Evolutionary conservation across 768 basidiomycete genomes (phyloP), one percentile per base, ranked within the genome.

Genomic region (Tylopilus plumbeoviolaceoides): DNA sequence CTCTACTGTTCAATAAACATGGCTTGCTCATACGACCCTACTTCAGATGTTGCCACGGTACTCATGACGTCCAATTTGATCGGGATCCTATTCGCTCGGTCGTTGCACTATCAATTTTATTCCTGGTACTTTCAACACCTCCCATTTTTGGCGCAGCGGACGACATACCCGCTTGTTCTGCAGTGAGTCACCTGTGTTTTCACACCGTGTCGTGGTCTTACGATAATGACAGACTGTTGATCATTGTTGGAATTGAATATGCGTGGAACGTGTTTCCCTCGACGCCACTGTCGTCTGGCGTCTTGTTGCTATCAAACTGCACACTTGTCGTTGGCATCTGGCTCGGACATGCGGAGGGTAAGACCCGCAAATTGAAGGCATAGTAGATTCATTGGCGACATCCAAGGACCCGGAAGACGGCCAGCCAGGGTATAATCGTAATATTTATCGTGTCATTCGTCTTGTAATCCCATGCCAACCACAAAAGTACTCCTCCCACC

Each of bases 91-190:
- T 97, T 91, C 66, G 91, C 97, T 20, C 83, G 97, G 18, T 98
- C 95, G 10, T 73, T 99, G 41, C 97, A 99, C 66, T 98, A 98
- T 66, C 97, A 99, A 60, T 99, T 99, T 70, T 97, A 97, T 68
- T 85, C 90, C 6, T 99, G 97, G 97, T 98, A 98, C 66, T 91
- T 87, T 10, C 87, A 90, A 51, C 91, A 95, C 61, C 68, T 95
- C 31, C 92, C 95, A 1, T 85, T 95, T 64, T 69, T 98, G 27
- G 73, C 82, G 4, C 94, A 84, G 79, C 83, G 83, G 64, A 86
- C 88, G 5, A 76, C 71, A 48, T 89, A 81, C 66, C 87, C 87
- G 15, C 44, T 79, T 14, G 27, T 72, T 25, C 17, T 87, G 35
- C 88, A 83, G 91, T 89, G 63, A 55, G 80, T 71, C 43, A 54